Evolutionary conservation across 495 filamentous ascomycete species (phyloP).

Genomic region (Talaromyces wortmannii): DNA sequence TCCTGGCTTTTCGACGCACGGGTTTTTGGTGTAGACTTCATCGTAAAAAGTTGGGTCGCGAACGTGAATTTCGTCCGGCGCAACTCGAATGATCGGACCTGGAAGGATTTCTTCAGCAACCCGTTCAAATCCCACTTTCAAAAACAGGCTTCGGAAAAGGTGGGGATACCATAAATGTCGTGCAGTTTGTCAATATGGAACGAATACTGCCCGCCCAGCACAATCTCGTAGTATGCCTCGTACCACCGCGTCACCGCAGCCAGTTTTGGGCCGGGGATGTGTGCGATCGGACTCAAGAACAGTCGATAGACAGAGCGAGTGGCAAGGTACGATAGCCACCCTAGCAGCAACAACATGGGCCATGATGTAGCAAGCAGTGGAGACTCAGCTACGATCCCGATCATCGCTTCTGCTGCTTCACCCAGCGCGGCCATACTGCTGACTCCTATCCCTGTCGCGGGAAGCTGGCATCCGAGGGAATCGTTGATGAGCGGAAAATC

Average conservation of each 20-base stretch:
- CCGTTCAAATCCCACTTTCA: slow-evolving; percentile 11
- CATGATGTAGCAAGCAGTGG: too few species aligned
- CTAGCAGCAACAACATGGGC: background rate
- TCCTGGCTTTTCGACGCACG: slow-evolving; percentile 20
- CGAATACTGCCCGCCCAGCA: slow-evolving; percentile 15
- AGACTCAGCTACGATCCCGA: too few species aligned
- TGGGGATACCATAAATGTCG: slow-evolving; percentile 25
- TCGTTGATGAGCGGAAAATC: too few species aligned
- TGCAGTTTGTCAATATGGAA: slow-evolving; percentile 28
- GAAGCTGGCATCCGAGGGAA: too few species aligned
- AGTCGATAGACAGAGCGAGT: slow-evolving; percentile 19
- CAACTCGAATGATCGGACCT: slow-evolving; percentile 49
- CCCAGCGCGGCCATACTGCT: too few species aligned
- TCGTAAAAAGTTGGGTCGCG: slow-evolving; percentile 31
- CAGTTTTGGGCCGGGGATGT: slow-evolving; percentile 34
- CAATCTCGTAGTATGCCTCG: slow-evolving; percentile 4
- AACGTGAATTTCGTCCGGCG: slow-evolving; percentile 42
- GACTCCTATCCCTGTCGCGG: too few species aligned
- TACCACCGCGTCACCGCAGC: slow-evolving; percentile 28
- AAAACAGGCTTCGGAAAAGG: slow-evolving; percentile 24
- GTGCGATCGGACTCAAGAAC: slow-evolving; percentile 26
- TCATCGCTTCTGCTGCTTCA: too few species aligned
- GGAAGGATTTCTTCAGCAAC: background rate
- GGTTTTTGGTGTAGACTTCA: slow-evolving; percentile 20
- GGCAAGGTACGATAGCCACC: background rate